These are phyloP conservation scores for Orobanche coerulescens DNA, from an alignment of 257 asterid species.

Conservation along the genomic window DNA sequence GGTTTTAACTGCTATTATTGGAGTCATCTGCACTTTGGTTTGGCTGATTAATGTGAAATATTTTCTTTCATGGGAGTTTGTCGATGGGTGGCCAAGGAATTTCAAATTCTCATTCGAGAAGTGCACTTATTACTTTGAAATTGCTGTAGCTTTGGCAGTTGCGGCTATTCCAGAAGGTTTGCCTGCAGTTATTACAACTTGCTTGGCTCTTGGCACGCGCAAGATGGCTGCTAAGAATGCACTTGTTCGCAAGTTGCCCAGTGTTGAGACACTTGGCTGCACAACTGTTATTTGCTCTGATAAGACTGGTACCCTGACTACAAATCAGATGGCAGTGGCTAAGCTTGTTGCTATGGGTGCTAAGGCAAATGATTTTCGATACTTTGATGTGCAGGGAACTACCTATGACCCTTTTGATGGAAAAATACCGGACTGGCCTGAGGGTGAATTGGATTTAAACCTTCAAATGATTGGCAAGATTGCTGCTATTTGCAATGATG, in stretches of 20 bases:
- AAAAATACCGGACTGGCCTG: slow-evolving; percentile 62
- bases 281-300: slow-evolving; percentile 98
- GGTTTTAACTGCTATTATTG: slow-evolving; percentile 72
- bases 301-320: slow-evolving; percentile 91
- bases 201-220: slow-evolving; percentile 97
- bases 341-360: slow-evolving; percentile 81
- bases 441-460: slow-evolving; percentile 60
- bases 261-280: slow-evolving; percentile 99
- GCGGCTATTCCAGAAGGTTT: no score
- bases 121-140: slow-evolving; percentile 96
- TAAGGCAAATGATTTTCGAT: slow-evolving; percentile 35
- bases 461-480: slow-evolving; percentile 87
- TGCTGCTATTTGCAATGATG: slow-evolving; percentile 93
- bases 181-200: no score
- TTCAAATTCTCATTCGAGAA: slow-evolving; percentile 95
- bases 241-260: slow-evolving; percentile 94
- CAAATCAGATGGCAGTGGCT: slow-evolving; percentile 94
- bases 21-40: slow-evolving; percentile 72
- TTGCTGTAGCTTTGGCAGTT: slow-evolving; percentile 96
- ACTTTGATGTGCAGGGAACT: slow-evolving; percentile 76
- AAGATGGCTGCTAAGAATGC: slow-evolving; percentile 99
- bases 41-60: slow-evolving; percentile 93
- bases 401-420: slow-evolving; percentile 84
- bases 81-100: slow-evolving; percentile 91
- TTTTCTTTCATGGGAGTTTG: slow-evolving; percentile 86